Evolutionary conservation across 768 basidiomycete genomes (phyloP), one percentile per base, ranked within the genome.

Genomic region (Suillus cothurnatus): DNA sequence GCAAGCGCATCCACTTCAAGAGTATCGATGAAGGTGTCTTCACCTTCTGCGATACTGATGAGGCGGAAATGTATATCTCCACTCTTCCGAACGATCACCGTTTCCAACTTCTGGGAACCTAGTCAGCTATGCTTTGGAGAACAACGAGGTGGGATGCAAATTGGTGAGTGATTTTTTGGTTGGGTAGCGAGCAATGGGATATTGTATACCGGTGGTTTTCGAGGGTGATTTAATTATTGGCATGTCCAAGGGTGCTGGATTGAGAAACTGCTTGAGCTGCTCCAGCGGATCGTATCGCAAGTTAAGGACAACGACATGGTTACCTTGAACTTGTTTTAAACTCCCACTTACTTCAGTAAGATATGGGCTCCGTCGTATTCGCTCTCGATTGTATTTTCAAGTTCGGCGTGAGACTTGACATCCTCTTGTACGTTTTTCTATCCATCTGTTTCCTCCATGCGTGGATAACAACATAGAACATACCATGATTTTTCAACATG

Each of bases 11-110:
- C 66, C 19, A 66, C 95, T 85, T 81, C 85, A 0, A 90, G 88
- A 70, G 86, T 82, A 90, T 97, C 70, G 83, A 81, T 15, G 90
- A 94, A 70, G 93, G 95, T 70, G 91, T 94, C 81, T 95, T 90
- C 77, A 86, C 82, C 69, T 87, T 93, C 70, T 90, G 92, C 68
- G 90, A 89, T 72, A 74, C 97, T 65, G 90, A 90, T 38, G 97
- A 97, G 76, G 95, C 92, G 19, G 93, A 94, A 70, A 85, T 86
- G 34, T 96, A 96, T 81, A 94, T 96, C 80, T 83, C 85, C 61
- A 84, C 81, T 23, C 82, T 98, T 31, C 89, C 93, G 7, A 77
- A 83, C 34, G 82, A 82, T 64, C 84, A 90, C 71, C 89, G 90
- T 39, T 78, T 77, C 63, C 78, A 77, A 23, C 85, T 99, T 86